Evolutionary conservation across 129 eudicot species (phyloP), one percentile per base, ranked within the genome.

Genomic region (Helichrysum umbraculigerum): DNA sequence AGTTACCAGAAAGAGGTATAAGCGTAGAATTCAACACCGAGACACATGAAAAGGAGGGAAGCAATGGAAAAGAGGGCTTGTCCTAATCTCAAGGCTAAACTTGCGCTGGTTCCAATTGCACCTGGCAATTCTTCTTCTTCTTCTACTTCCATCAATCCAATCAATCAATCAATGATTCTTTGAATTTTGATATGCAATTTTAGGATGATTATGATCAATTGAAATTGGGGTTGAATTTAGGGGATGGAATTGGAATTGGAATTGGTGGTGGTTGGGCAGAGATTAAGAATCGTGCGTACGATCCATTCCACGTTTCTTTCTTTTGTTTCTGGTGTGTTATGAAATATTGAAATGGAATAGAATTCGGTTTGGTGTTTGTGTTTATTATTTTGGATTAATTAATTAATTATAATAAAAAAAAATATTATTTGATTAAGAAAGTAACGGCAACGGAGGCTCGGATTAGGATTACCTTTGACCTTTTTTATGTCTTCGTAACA

Each of bases 1-100:
- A 78, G 69, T 70, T 84, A 92, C 98, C 98, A 88, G 90, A 92
- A 92, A 59, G 98, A 85, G 57, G 98, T 93, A 66, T 90, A 93
- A 57, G 88, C 84, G 70, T 85, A 88, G 96, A 93, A 93, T 74
- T 88, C 86, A 60, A 88, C 76, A 73, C 81, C 91, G 37, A 91
- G 47, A 56, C 97, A 88, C 97, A 93, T 93, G 77, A 93, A 90
- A 69, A 93, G 91, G 51, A 93, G 89, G 20, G 98, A 91, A 69
- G 98, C 92, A 70, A 87, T 56, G 5, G 98, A 90, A 75, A 93
- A 93, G 33, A 87, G 10, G 42, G 96, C 88, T 50, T 93, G 98
- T 19, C 97, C 98, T 29, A 93, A 74, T 63, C 98, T 81, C 39
- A 93, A 77, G 72, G 97, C 98, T 86, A 93, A 87, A 75, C 98